Percentiles rank a stretch among this genome's conserved stretches.
Evolutionary conservation across 2,329 filamentous ascomycete genomes (phyloP).

Genomic region (Geoglossum cookeanum): DNA sequence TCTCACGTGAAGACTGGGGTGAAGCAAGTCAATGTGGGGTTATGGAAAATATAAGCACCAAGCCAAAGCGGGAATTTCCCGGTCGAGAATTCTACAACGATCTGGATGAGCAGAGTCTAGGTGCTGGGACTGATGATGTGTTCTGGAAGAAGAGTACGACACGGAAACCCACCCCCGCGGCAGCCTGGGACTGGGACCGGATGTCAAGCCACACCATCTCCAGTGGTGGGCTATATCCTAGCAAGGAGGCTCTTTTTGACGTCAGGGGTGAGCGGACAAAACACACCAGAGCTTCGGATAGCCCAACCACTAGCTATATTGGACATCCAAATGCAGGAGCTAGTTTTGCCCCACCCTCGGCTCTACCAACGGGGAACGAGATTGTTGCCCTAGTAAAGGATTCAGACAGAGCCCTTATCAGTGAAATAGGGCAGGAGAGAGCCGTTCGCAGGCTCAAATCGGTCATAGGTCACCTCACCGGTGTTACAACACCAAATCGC

Average conservation of each 20-base stretch:
- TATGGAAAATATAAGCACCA: no score
- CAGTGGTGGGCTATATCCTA: not conserved
- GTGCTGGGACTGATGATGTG: not conserved
- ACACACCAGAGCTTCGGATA: not conserved
- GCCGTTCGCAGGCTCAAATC: not conserved
- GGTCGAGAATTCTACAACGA: not conserved
- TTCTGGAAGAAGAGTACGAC: constrained; percentile 1
- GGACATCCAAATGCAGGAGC: not conserved
- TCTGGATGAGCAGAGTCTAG: not conserved
- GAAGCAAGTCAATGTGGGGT: not conserved
- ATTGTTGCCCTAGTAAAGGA: not conserved
- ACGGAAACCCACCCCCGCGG: not conserved
- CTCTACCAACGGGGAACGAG: not conserved
- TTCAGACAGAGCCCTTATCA: not conserved
- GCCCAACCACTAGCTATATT: no score
- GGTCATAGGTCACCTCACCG: not conserved
- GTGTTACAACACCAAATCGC: not conserved
- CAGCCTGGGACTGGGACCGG: not conserved
- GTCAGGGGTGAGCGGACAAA: not conserved
- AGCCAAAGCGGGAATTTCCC: not conserved
- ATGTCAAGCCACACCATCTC: not conserved
- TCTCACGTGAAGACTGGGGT: not conserved
- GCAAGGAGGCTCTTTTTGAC: not conserved
- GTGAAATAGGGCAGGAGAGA: not conserved
- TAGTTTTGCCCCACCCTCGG: not conserved